A percentile compares a stretch with the other conserved stretches of the same genome.
phyloP scores from a whole-genome alignment of 75 land plant genomes.

The Selaginella tamariscina region DNA sequence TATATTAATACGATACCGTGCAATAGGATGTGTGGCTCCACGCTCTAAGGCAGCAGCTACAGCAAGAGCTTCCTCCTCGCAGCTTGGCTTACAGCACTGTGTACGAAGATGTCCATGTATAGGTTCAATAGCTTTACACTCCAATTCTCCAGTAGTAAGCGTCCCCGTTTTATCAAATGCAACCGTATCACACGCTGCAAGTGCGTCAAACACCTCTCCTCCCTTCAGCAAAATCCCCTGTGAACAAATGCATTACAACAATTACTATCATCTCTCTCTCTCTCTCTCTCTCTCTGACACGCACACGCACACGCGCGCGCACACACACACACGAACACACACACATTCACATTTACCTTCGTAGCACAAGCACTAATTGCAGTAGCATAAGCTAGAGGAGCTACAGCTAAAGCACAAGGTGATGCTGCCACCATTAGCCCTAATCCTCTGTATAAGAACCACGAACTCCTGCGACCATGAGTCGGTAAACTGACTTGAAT shows the following conservation, averaged over 20 bases:
- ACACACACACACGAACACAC: background rate
- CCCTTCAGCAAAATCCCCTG: slow-evolving; percentile 97
- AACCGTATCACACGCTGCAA: slow-evolving; percentile 76
- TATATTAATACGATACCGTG: slow-evolving; percentile 49
- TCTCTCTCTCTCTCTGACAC: too few relatives aligned
- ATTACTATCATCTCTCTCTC: too few relatives aligned
- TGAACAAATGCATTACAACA: slow-evolving; percentile 6
- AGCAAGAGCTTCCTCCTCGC: slow-evolving; percentile 95
- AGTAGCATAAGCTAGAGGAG: slow-evolving; percentile 91
- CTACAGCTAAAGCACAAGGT: slow-evolving; percentile 96
- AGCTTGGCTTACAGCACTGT: slow-evolving; percentile 65
- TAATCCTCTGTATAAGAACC: slow-evolving; percentile 91
- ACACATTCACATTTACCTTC: slow-evolving; percentile 40
- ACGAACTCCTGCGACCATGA: slow-evolving; percentile 38
- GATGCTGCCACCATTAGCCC: slow-evolving; percentile 99
- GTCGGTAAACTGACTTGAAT: background rate
- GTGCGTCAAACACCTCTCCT: slow-evolving; percentile 87
- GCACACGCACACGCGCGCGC: too few relatives aligned
- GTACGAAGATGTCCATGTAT: slow-evolving; percentile 59
- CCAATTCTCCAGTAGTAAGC: slow-evolving; percentile 80
- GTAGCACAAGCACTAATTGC: slow-evolving; percentile 94
- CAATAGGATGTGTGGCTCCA: slow-evolving; percentile 99
- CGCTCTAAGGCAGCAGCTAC: slow-evolving; percentile 98
- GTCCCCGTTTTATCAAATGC: slow-evolving; percentile 99
- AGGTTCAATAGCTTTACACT: slow-evolving; percentile 90